Conservation (phyloP, 2,329 filamentous ascomycete genomes). For the Uncinocarpus reesii region DNA sequence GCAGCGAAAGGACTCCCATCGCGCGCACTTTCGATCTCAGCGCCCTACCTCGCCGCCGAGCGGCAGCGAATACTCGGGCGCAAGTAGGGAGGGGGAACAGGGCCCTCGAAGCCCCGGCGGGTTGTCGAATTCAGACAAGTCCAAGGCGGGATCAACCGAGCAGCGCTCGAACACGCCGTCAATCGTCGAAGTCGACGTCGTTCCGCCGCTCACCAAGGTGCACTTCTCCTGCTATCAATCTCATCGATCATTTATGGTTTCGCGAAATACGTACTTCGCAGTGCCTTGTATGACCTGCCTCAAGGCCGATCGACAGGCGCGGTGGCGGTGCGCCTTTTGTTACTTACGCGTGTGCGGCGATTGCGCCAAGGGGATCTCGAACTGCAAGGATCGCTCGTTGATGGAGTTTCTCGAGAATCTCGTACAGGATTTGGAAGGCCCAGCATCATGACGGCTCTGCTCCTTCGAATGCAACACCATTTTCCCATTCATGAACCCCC, state of each 20-base stretch:
- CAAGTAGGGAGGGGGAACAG: conserved; percentile 1
- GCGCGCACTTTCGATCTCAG: neutral
- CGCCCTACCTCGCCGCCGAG: neutral
- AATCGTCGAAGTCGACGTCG: conserved; percentile 17
- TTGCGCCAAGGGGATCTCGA: conserved; percentile 29
- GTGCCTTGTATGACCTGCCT: conserved; percentile 38
- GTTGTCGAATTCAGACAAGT: neutral
- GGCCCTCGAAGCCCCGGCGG: neutral
- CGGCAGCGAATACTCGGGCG: conserved; percentile 6
- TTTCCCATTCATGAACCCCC: neutral
- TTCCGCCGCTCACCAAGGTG: conserved; percentile 28
- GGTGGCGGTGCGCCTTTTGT: conserved; percentile 35
- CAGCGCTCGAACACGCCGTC: neutral
- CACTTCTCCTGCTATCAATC: conserved; percentile 35
- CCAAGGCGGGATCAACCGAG: neutral
- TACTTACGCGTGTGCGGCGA: conserved; percentile 32
- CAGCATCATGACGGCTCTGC: neutral
- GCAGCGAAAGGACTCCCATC: neutral
- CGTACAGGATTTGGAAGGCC: conserved; percentile 11
- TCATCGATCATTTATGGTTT: conserved; percentile 29
- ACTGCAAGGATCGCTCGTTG: conserved; percentile 28
- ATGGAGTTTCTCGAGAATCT: conserved; percentile 24
- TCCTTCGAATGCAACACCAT: neutral
- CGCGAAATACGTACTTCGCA: conserved; percentile 32
- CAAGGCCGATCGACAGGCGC: conserved; percentile 30